These are phyloP conservation scores for Corinectria fuckeliana DNA, from an alignment of 2,329 filamentous ascomycete species.

Conservation along the genomic window DNA sequence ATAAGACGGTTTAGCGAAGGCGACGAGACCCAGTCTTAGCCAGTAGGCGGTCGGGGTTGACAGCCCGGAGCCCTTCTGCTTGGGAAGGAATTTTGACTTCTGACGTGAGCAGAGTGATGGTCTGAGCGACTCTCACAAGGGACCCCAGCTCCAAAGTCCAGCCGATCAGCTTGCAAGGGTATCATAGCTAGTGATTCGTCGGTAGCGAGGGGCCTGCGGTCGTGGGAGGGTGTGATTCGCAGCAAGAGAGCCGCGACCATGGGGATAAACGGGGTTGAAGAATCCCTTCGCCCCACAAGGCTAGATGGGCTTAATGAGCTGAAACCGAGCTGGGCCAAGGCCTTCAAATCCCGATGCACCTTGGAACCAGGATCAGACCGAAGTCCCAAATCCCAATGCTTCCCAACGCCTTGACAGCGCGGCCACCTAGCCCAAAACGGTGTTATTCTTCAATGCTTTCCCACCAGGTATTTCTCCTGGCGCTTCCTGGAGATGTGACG, in stretches of 20 bases:
- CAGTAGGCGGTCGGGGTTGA: neutral
- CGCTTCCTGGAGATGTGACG: slow-evolving; percentile 1
- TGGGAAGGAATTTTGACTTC: slow-evolving; percentile 7
- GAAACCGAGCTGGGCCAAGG: neutral
- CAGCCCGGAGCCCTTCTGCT: neutral
- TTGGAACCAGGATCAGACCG: slow-evolving; percentile 2
- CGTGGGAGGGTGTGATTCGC: slow-evolving; percentile 1
- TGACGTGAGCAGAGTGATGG: slow-evolving; percentile 15
- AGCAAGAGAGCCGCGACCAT: neutral
- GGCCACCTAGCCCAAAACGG: slow-evolving; percentile 11
- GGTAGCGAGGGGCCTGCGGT: neutral
- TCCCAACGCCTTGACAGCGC: neutral
- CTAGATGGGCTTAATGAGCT: slow-evolving; percentile 23
- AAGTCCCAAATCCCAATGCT: slow-evolving; percentile 19
- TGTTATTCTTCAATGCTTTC: slow-evolving; percentile 14
- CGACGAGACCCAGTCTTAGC: neutral
- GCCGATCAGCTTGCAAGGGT: neutral
- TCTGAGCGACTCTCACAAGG: neutral
- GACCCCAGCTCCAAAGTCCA: neutral
- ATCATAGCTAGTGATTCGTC: neutral
- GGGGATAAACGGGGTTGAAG: neutral
- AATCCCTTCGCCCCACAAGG: slow-evolving; percentile 18
- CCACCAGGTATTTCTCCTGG: neutral
- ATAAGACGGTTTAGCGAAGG: neutral
- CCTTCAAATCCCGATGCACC: slow-evolving; percentile 2